Evolutionary conservation across 2,329 filamentous ascomycete genomes (phyloP), one percentile per base, ranked within the genome.

Genomic region (Beauveria sp.): DNA sequence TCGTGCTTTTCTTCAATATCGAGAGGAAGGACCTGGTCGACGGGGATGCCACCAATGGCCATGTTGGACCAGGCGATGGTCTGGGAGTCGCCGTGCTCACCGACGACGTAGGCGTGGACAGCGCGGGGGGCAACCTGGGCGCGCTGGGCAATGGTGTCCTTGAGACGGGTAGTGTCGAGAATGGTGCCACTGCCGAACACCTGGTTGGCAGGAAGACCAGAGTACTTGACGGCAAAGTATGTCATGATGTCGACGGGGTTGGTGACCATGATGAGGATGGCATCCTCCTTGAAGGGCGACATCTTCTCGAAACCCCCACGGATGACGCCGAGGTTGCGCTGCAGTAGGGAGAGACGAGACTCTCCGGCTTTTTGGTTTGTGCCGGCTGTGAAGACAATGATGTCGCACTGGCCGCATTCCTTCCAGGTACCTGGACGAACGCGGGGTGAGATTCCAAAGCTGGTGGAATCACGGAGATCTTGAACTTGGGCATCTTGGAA

Each of bases 241-340:
- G 82, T 83, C 40, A 84, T 71, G 31, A 84, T 71, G 66, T 84
- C 82, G 22, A 84, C 80, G 0, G 82, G 82, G 67, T 83, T 83
- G 2, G 82, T 76, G 3, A 83, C 80, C 1, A 83, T 69, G 1
- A 84, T 69, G 0, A 84, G 67, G 34, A 84, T 76, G 0, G 80
- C 73, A 60, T 81, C 74, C 3, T 74, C 69, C 28, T 71, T 72
- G 61, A 84, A 79, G 0, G 80, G 80, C 14, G 72, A 73, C 76
- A 84, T 81, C 40, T 73, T 73, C 3, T 73, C 69, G 38, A 83
- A 74, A 18, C 80, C 77, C n/a, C 73, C 76, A 5, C 73, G 72
- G 28, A 83, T 67, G 52, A 83, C 80, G 24, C 74, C 73, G 24
- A 80, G 66, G 64, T 83, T 83, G 3, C 78, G 74, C 66, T 69